Evolutionary conservation across 768 basidiomycete species (phyloP), one percentile per base, ranked within the genome.

Genomic region (Pleurotus platypus): DNA sequence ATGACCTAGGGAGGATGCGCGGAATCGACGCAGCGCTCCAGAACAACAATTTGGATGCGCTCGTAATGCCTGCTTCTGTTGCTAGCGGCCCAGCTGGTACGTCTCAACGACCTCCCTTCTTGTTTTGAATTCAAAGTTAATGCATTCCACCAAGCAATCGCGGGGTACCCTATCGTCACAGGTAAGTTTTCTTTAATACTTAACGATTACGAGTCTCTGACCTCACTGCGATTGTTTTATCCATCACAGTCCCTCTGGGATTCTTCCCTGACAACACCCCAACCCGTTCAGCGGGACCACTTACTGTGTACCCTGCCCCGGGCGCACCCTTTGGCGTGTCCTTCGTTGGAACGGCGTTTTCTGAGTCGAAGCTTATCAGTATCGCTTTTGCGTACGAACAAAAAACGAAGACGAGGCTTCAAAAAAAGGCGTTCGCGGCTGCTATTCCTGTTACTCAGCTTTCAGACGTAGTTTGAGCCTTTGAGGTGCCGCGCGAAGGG

Each of bases 321-420:
- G 82, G 82, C 8, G 77, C 80, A 40, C 85, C 85, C 0, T 82
- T 86, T 46, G 86, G 86, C 1, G 64, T 87, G 6, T 78, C 83
- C 4, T 87, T 87, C 70, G 62, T 85, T 9, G 83, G 84, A 0
- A 82, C 84, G 0, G 81, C 80, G 12, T 87, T 82, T 64, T 81
- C 80, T 43, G 86, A 86, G 56, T 80, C 77, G 61, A 67, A 76
- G 18, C 72, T 87, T 43, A 76, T 88, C 56, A 73, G 79, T 0
- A 76, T 82, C 58, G 87, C 76, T 2, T 87, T 78, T 68, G 85
- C 85, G 1, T 87, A 84, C 59, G 86, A 89, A 66, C 85, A 87
- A 64, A 76, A 73, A 58, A 87, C 86, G 5, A 72, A 80, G 56
- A 80, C 78, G 1, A 66, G 85, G 15, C 64, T 84, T 49, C 66